A percentile compares a stretch with the other conserved stretches of the same genome.
Evolutionary conservation across 768 basidiomycete species (phyloP).

Genomic region (Hericium alpestre): DNA sequence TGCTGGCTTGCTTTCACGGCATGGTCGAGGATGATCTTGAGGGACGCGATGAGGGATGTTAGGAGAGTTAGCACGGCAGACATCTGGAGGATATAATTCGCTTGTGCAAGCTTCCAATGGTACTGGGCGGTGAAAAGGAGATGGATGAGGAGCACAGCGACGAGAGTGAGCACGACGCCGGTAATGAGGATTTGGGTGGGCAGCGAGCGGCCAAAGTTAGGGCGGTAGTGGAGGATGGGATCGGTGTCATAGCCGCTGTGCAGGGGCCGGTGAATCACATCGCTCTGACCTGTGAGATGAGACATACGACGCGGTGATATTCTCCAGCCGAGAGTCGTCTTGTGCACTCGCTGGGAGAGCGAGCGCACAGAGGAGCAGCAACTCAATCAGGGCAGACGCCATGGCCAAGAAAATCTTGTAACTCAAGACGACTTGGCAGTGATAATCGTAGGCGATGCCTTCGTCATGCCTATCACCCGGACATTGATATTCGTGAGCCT

Average conservation of each 20-base stretch:
- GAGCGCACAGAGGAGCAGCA: background rate
- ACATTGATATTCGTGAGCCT: no score
- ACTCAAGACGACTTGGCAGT: no score
- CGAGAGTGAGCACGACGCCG: conserved; percentile 77
- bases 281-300: background rate
- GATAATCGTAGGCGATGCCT: no score
- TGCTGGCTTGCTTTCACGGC: conserved; percentile 50
- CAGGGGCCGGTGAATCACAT: background rate
- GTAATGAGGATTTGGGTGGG: conserved; percentile 84
- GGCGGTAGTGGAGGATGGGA: conserved; percentile 71
- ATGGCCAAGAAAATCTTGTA: no score
- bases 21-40: conserved; percentile 60
- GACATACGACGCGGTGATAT: background rate
- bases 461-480: no score
- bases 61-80: conserved; percentile 75
- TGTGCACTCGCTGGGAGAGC: background rate
- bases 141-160: conserved; percentile 79
- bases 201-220: conserved; percentile 75
- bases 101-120: conserved; percentile 86
- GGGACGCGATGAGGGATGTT: conserved; percentile 63
- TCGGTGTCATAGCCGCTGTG: conserved; percentile 30
- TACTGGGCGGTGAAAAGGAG: conserved; percentile 93
- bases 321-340: background rate
- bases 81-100: conserved; percentile 87
- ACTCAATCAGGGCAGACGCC: background rate